Evolutionary conservation across 441 rosid species (phyloP).

Genomic region (Populus hybrid): DNA sequence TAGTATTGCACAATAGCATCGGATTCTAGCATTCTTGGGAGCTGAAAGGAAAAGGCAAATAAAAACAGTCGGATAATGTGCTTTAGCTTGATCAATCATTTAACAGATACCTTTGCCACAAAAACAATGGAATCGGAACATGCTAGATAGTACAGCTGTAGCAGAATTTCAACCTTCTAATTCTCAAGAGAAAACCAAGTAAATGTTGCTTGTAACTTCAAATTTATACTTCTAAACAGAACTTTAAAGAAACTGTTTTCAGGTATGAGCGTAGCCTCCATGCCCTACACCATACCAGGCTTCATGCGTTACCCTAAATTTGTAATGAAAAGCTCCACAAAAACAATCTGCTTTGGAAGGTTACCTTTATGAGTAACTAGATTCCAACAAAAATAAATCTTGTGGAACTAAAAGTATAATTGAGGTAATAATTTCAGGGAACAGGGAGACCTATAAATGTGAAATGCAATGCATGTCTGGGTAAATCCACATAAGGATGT

Average conservation of each 20-base stretch:
- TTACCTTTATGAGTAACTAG: no score
- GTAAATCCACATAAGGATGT: neutral
- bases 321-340: neutral
- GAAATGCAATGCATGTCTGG: neutral
- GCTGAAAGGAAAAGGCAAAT: conserved; percentile 23
- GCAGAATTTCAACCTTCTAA: neutral
- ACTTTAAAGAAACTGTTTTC: neutral
- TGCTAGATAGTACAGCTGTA: neutral
- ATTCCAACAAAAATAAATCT: no score
- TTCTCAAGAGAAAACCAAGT: neutral
- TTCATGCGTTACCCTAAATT: neutral
- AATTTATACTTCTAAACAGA: neutral
- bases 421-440: neutral
- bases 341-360: no score
- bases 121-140: neutral
- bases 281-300: neutral
- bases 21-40: conserved; percentile 41
- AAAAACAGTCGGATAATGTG: neutral
- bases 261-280: neutral
- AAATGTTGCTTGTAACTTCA: neutral
- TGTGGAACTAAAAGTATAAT: no score
- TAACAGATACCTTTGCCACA: neutral
- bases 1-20: conserved; percentile 51
- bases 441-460: neutral
- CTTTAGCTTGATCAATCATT: neutral